Conservation (phyloP, 257 asterid species). For the Plantago major region DNA sequence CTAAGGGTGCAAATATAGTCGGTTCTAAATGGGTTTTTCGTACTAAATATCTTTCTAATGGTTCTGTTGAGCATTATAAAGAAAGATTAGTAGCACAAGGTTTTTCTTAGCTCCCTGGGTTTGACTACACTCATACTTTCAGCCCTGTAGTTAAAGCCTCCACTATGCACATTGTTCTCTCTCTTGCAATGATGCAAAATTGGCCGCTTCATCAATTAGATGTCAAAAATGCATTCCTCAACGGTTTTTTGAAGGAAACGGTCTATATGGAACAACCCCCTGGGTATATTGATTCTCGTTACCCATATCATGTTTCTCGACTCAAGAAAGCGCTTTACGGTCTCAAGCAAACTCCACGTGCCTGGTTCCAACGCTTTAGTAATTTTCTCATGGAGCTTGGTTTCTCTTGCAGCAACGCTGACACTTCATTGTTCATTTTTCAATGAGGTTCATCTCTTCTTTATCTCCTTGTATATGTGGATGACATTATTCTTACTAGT, state of each 20-base stretch:
- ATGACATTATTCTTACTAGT: not conserved
- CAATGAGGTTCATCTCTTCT: not conserved
- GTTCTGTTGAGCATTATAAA: not conserved
- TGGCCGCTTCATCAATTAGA: too few relatives aligned
- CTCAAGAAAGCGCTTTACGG: not conserved
- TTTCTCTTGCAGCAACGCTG: not conserved
- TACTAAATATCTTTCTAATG: not conserved
- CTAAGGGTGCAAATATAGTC: not conserved
- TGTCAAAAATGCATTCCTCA: too few relatives aligned
- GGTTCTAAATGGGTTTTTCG: not conserved
- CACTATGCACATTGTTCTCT: not conserved
- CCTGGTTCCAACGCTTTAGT: not conserved
- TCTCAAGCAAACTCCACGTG: not conserved
- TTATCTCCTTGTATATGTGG: not conserved
- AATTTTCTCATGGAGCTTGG: not conserved
- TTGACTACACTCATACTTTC: not conserved
- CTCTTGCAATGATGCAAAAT: not conserved
- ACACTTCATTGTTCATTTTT: not conserved
- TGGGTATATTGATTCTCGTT: too few relatives aligned
- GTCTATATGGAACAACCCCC: too few relatives aligned
- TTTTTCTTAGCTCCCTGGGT: not conserved
- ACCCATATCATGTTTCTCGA: not conserved
- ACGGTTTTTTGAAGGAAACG: too few relatives aligned
- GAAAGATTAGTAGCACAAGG: constrained; percentile 2
- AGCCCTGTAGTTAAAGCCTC: not conserved